Percentiles rank a stretch among this genome's conserved stretches.
phyloP scores from a whole-genome alignment of 352 stramenopile species.

The Phytophthora vignae region DNA sequence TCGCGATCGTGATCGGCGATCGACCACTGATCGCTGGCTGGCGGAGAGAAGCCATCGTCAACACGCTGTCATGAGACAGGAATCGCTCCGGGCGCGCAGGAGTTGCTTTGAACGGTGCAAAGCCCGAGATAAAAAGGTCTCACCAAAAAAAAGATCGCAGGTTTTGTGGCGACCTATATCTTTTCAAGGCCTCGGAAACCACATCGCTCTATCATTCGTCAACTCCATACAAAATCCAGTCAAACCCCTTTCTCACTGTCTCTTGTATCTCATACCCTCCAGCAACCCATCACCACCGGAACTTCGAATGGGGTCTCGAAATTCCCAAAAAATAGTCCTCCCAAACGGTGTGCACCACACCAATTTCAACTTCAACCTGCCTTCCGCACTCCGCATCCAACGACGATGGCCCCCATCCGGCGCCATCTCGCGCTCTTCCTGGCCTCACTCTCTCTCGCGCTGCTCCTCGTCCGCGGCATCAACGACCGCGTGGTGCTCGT shows the following conservation, averaged over 20 bases:
- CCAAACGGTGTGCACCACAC: conserved; percentile 16
- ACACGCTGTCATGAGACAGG: background rate
- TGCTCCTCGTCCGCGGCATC: background rate
- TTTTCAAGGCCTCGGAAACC: conserved; percentile 8
- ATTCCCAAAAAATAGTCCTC: background rate
- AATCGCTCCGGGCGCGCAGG: background rate
- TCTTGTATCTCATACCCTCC: background rate
- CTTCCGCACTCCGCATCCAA: background rate
- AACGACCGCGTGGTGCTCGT: conserved; percentile 43
- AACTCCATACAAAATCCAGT: background rate
- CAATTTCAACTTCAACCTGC: conserved; percentile 30
- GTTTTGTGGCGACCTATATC: conserved; percentile 14
- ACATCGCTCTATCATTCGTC: conserved; percentile 17
- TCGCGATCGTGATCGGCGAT: too few species aligned
- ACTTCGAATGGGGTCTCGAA: conserved; percentile 17
- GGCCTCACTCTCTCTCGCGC: conserved; percentile 9
- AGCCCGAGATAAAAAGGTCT: background rate
- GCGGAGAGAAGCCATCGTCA: background rate
- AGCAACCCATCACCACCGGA: background rate
- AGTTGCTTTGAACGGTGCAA: background rate
- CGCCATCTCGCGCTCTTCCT: conserved; percentile 28
- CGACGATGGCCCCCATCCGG: conserved; percentile 10
- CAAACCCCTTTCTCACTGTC: background rate
- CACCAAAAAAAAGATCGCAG: background rate
- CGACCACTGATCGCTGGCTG: background rate